phyloP scores from a whole-genome alignment of 106 monocot species.

The Acanthochlamys bracteata region DNA sequence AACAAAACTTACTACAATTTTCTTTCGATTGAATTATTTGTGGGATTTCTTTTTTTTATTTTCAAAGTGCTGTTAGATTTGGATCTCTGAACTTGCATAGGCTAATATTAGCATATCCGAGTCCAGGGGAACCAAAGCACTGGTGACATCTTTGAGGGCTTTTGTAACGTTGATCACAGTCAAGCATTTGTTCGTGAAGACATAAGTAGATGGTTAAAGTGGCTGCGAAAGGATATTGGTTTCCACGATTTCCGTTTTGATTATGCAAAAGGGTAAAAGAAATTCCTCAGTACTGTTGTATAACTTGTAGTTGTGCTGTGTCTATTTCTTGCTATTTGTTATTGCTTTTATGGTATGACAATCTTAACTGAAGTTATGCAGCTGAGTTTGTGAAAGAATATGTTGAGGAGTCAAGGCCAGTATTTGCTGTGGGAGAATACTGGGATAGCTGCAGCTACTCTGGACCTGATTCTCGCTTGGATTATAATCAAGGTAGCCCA shows the following conservation, averaged over 20 bases:
- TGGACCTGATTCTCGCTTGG: conserved; percentile 29
- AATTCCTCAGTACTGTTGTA: not conserved
- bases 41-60: not conserved
- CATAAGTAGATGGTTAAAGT: conserved; percentile 60
- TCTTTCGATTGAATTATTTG: not conserved
- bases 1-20: no score
- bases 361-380: conserved; percentile 40
- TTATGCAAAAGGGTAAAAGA: conserved; percentile 77
- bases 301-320: not conserved
- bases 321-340: not conserved
- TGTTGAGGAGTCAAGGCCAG: conserved; percentile 59
- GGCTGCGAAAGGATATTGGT: conserved; percentile 50
- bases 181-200: conserved; percentile 73
- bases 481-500: conserved; percentile 79
- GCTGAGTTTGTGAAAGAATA: conserved; percentile 78
- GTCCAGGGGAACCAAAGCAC: conserved; percentile 59
- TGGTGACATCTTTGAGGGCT: conserved; percentile 63
- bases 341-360: not conserved
- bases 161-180: conserved; percentile 75
- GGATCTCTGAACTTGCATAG: not conserved
- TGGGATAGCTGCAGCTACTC: conserved; percentile 75
- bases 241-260: conserved; percentile 90
- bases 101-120: not conserved
- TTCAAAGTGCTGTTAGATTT: not conserved
- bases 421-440: conserved; percentile 77